Conservation (phyloP, 139 green algal species). For the Eudorina sp. region DNA sequence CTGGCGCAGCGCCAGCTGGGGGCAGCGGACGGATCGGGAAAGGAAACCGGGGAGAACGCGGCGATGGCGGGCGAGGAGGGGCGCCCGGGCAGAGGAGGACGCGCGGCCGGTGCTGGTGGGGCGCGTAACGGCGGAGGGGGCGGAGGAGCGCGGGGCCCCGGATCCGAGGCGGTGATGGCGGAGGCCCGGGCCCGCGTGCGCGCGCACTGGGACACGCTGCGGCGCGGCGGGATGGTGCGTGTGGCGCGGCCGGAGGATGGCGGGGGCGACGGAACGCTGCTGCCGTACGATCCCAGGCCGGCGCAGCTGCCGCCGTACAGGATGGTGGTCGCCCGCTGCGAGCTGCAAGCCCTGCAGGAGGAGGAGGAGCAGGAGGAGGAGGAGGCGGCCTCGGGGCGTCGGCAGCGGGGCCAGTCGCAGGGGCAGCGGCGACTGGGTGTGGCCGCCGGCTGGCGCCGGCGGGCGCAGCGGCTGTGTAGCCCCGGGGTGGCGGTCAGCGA, state of each 20-base stretch:
- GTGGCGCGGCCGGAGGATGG: not conserved
- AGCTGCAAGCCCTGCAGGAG: not conserved
- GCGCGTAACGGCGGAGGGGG: not conserved
- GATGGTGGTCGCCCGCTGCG: not conserved
- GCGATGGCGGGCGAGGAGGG: not conserved
- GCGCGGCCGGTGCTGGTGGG: not conserved
- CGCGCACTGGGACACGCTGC: not conserved
- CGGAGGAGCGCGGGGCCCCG: not conserved
- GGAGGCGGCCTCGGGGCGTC: not conserved
- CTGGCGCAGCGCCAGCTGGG: no score
- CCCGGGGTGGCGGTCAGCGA: not conserved
- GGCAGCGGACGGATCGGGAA: no score
- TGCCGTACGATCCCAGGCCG: not conserved
- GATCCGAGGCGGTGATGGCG: not conserved
- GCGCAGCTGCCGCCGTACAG: conserved; percentile 7
- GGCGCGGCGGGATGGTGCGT: not conserved
- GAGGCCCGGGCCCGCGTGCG: not conserved
- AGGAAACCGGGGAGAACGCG: no score
- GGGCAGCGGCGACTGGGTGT: not conserved
- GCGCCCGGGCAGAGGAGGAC: not conserved
- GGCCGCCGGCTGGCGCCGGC: no score
- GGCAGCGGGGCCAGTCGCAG: not conserved
- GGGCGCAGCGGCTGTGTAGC: no score
- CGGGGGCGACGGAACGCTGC: not conserved
- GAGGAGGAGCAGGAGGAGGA: not conserved